A percentile compares a stretch with the other conserved stretches of the same genome.
phyloP scores from a whole-genome alignment of 352 stramenopile genomes.

The Peronosclerospora sorghi region DNA sequence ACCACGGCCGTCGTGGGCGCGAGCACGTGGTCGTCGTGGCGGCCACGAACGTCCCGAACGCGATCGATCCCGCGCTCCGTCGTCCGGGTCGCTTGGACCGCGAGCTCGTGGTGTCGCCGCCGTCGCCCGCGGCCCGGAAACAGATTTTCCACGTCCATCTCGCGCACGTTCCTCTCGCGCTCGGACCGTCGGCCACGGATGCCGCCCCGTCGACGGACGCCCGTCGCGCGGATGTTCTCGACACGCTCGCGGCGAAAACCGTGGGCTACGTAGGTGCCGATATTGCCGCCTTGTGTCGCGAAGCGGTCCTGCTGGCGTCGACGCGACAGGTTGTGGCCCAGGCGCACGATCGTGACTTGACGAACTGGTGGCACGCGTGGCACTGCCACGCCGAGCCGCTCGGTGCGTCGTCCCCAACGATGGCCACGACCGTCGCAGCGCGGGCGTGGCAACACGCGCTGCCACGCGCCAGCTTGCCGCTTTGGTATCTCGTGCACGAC shows the following conservation, averaged over 20 bases:
- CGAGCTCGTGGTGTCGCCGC: constrained; percentile 56
- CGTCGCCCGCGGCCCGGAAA: constrained; percentile 25
- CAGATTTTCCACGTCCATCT: constrained; percentile 63
- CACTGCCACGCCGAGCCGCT: constrained; percentile 31
- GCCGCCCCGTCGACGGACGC: too few relatives aligned
- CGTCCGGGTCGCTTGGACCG: constrained; percentile 74
- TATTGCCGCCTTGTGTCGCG: constrained; percentile 63
- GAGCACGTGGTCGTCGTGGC: constrained; percentile 91
- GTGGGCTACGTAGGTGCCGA: constrained; percentile 77
- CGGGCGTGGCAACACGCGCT: constrained; percentile 52
- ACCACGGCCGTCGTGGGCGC: constrained; percentile 22
- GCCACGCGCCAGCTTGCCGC: constrained; percentile 49
- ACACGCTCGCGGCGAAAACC: constrained; percentile 29
- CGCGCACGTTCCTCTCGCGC: constrained; percentile 28
- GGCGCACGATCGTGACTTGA: constrained; percentile 33
- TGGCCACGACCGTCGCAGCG: constrained; percentile 34
- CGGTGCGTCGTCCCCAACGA: constrained; percentile 16
- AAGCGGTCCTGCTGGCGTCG: constrained; percentile 57
- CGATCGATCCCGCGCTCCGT: constrained; percentile 75
- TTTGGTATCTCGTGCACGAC: constrained; percentile 65
- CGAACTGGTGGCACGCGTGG: constrained; percentile 54
- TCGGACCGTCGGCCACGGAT: too few relatives aligned
- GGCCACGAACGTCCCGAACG: constrained; percentile 91
- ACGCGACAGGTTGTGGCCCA: constrained; percentile 50
- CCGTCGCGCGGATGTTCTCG: constrained; percentile 22